These are phyloP conservation scores for Vanilla planifolia DNA, from an alignment of 106 monocot genomes.

Conservation along the genomic window DNA sequence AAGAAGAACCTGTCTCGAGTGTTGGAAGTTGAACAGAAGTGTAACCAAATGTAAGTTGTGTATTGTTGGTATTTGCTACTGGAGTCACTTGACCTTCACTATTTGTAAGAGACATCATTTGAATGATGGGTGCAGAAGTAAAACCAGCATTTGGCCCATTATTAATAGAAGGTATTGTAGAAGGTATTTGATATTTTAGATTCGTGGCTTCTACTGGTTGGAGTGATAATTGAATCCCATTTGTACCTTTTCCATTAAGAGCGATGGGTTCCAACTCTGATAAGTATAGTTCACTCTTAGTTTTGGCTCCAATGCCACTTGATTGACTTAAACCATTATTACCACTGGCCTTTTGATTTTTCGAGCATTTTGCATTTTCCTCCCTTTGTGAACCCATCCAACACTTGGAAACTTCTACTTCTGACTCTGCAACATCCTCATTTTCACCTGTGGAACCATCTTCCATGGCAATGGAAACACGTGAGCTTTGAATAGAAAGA, in stretches of 20 bases:
- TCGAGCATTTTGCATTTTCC: slow-evolving; percentile 32
- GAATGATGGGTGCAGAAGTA: slow-evolving; percentile 35
- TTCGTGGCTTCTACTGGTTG: slow-evolving; percentile 33
- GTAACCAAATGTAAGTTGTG: slow-evolving; percentile 78
- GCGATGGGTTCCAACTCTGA: slow-evolving; percentile 23
- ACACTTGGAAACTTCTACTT: slow-evolving; percentile 69
- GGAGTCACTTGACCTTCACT: slow-evolving; percentile 19
- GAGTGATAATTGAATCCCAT: slow-evolving; percentile 44
- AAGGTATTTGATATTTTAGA: slow-evolving; percentile 27
- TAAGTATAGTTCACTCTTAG: slow-evolving; percentile 15
- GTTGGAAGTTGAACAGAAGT: slow-evolving; percentile 68
- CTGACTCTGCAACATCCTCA: slow-evolving; percentile 74
- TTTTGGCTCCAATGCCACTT: slow-evolving; percentile 17
- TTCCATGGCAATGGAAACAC: slow-evolving; percentile 42
- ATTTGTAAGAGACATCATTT: slow-evolving; percentile 32
- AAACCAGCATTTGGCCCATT: slow-evolving; percentile 23
- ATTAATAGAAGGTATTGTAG: slow-evolving; percentile 15
- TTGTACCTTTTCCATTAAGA: slow-evolving; percentile 29
- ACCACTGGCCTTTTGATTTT: slow-evolving; percentile 20
- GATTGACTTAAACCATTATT: slow-evolving; percentile 22
- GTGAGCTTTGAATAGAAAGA: slow-evolving; percentile 29
- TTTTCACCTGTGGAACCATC: slow-evolving; percentile 66
- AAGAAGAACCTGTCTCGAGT: slow-evolving; percentile 66
- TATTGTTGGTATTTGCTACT: slow-evolving; percentile 18
- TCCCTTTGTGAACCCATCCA: slow-evolving; percentile 46